Conservation (phyloP, 2,329 filamentous ascomycete species). For the Ilyonectria mors-panacis region DNA sequence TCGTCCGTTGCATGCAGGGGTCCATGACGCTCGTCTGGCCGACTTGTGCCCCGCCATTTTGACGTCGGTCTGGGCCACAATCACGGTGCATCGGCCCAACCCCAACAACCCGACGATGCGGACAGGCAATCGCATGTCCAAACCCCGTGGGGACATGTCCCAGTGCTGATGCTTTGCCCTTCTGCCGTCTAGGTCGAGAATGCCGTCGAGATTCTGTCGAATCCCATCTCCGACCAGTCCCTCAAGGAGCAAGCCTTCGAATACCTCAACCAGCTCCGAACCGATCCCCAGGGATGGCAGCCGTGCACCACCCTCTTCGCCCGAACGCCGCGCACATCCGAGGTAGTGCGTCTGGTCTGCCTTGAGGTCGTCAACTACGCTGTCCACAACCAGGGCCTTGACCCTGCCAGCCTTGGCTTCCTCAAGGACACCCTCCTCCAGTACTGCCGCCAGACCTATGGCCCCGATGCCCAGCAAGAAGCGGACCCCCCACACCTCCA, state of each 20-base stretch:
- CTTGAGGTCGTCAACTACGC: slow-evolving; percentile 96
- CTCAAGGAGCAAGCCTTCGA: slow-evolving; percentile 88
- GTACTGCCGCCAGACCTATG: slow-evolving; percentile 85
- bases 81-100: slow-evolving; percentile 44
- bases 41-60: slow-evolving; percentile 49
- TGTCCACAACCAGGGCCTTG: slow-evolving; percentile 83
- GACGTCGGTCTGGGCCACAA: slow-evolving; percentile 39
- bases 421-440: slow-evolving; percentile 86
- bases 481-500: slow-evolving; percentile 85
- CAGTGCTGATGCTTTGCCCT: slow-evolving; percentile 29
- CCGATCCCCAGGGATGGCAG: slow-evolving; percentile 90
- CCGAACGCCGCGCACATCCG: slow-evolving; percentile 80
- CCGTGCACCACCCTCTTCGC: slow-evolving; percentile 90
- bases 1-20: slow-evolving; percentile 27
- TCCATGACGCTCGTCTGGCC: slow-evolving; percentile 43
- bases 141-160: neutral
- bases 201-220: slow-evolving; percentile 94
- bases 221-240: slow-evolving; percentile 80
- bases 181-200: slow-evolving; percentile 80
- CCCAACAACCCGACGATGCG: slow-evolving; percentile 30
- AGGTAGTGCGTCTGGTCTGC: slow-evolving; percentile 89
- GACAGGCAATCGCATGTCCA: slow-evolving; percentile 26
- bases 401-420: slow-evolving; percentile 78
- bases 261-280: slow-evolving; percentile 83
- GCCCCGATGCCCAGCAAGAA: slow-evolving; percentile 68